Evolutionary conservation across 306 rosid genomes (phyloP).

Genomic region (Lablab purpureus): DNA sequence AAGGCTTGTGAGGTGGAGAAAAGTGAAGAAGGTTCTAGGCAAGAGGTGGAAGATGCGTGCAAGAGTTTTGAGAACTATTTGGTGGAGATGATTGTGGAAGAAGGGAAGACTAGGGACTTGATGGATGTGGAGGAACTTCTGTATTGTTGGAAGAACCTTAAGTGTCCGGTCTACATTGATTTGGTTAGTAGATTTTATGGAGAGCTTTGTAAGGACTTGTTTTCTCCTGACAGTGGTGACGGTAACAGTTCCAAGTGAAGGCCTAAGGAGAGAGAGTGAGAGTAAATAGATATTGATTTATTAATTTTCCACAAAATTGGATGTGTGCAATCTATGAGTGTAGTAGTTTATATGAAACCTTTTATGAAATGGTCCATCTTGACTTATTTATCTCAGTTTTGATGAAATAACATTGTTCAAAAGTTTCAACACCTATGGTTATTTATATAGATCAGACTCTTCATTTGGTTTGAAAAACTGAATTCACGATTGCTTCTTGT

Average conservation of each 20-base stretch:
- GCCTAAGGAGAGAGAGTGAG: slow-evolving; percentile 13
- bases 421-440: slow-evolving; percentile 8
- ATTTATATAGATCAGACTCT: not conserved
- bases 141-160: slow-evolving; percentile 81
- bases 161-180: slow-evolving; percentile 76
- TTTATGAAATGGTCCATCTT: slow-evolving; percentile 6
- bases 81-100: slow-evolving; percentile 91
- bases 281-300: slow-evolving; percentile 11
- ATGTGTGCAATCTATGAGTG: not conserved
- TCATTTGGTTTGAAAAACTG: slow-evolving; percentile 17
- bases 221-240: slow-evolving; percentile 57
- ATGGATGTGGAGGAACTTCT: slow-evolving; percentile 90
- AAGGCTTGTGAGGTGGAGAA: slow-evolving; percentile 26
- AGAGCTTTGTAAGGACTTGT: slow-evolving; percentile 91
- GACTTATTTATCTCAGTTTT: not conserved
- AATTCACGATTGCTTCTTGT: not conserved
- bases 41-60: slow-evolving; percentile 81
- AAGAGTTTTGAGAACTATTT: slow-evolving; percentile 88
- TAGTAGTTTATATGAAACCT: slow-evolving; percentile 1
- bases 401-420: slow-evolving; percentile 8
- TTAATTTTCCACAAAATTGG: slow-evolving; percentile 26
- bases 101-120: slow-evolving; percentile 78
- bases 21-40: slow-evolving; percentile 39
- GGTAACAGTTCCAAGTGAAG: slow-evolving; percentile 41
- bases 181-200: slow-evolving; percentile 87